A percentile compares a stretch with the other conserved stretches of the same genome.
These are phyloP conservation scores for Prototheca wickerhamii DNA, from an alignment of 163 green algal genomes.

Conservation along the genomic window DNA sequence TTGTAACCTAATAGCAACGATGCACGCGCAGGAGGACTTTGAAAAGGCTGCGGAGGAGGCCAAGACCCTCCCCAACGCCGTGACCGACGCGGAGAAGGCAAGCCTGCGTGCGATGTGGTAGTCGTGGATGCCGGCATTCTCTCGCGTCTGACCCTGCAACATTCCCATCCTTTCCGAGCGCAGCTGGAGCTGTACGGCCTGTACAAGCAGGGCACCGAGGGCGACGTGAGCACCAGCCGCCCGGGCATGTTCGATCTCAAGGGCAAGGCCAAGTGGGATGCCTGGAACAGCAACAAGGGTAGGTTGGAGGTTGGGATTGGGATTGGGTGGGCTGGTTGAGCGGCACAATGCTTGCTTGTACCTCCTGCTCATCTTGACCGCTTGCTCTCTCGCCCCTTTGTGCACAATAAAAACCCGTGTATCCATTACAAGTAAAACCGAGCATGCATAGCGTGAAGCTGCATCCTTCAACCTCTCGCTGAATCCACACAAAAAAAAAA, in stretches of 20 bases:
- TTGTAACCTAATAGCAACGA: too few species aligned
- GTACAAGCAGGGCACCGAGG: constrained; percentile 48
- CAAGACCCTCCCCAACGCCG: constrained; percentile 27
- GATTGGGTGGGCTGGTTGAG: not conserved
- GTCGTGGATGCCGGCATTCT: too few species aligned
- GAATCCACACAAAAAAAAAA: not conserved
- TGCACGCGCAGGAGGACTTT: constrained; percentile 38
- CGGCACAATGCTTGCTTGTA: too few species aligned
- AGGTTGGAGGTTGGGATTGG: not conserved
- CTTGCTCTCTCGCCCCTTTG: not conserved
- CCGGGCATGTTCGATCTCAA: constrained; percentile 40
- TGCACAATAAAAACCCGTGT: too few species aligned
- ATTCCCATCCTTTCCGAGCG: not conserved
- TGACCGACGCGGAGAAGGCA: constrained; percentile 35
- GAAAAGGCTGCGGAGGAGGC: constrained; percentile 38
- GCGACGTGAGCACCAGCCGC: constrained; percentile 25
- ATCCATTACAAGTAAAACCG: not conserved
- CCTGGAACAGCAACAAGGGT: constrained; percentile 34
- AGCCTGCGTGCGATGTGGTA: constrained; percentile 23
- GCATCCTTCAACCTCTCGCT: not conserved
- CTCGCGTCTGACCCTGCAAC: too few species aligned
- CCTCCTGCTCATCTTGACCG: too few species aligned
- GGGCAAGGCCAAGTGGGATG: constrained; percentile 35
- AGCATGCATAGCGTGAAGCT: not conserved
- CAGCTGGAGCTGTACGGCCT: constrained; percentile 33